These are phyloP conservation scores for Suillus fuscotomentosus DNA, from an alignment of 768 basidiomycete genomes.

Conservation along the genomic window DNA sequence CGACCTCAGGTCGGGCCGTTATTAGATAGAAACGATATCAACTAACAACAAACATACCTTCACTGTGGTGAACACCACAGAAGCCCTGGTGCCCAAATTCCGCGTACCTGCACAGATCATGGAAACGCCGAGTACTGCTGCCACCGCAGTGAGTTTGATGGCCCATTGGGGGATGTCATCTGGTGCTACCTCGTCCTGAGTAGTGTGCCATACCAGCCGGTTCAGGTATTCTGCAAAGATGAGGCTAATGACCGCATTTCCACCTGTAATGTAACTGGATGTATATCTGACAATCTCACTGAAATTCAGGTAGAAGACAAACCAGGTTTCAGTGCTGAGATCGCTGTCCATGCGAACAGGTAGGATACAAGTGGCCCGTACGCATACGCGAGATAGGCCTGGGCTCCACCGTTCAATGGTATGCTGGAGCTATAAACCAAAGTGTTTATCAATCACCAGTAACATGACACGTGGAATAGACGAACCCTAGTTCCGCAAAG, in stretches of 20 bases:
- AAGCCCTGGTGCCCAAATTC: constrained; percentile 75
- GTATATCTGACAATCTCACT: constrained; percentile 2
- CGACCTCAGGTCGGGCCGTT: constrained; percentile 41
- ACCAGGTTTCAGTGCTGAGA: constrained; percentile 86
- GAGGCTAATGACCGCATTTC: constrained; percentile 82
- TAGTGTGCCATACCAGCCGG: constrained; percentile 78
- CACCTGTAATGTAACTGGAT: constrained; percentile 38
- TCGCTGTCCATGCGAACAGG: constrained; percentile 93
- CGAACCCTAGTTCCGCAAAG: constrained; percentile 88
- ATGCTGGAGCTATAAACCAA: constrained; percentile 26
- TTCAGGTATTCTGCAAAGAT: constrained; percentile 94
- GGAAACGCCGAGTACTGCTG: constrained; percentile 70
- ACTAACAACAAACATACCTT: constrained; percentile 53
- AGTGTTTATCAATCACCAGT: background rate
- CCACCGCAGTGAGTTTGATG: constrained; percentile 81
- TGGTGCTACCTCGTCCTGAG: constrained; percentile 68
- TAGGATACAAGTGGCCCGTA: constrained; percentile 88
- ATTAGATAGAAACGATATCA: background rate
- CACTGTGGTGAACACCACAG: constrained; percentile 83
- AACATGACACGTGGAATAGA: constrained; percentile 1
- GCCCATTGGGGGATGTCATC: constrained; percentile 87
- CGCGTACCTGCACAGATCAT: constrained; percentile 76
- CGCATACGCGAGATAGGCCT: constrained; percentile 86
- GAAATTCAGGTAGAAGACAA: constrained; percentile 12
- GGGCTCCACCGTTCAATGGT: constrained; percentile 49